phyloP scores from a whole-genome alignment of 257 asterid genomes.

The Hygrophila difformis region DNA sequence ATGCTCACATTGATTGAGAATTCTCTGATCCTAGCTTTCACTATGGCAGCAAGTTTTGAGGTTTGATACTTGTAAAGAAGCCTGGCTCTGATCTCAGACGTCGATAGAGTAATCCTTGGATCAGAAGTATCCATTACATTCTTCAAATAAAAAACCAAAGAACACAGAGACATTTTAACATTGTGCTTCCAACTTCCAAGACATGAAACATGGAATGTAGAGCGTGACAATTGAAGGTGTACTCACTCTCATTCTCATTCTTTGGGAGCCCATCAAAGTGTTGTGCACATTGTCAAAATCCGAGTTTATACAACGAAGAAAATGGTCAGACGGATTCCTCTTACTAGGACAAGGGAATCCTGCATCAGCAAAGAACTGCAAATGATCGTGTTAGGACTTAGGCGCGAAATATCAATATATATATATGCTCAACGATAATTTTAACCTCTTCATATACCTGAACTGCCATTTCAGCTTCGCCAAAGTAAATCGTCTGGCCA shows the following conservation, averaged over 20 bases:
- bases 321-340: constrained; percentile 89
- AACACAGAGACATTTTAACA: background rate
- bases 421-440: background rate
- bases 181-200: background rate
- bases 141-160: no score
- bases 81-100: constrained; percentile 59
- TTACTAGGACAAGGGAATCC: constrained; percentile 80
- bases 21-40: constrained; percentile 34
- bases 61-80: constrained; percentile 50
- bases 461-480: constrained; percentile 52
- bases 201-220: background rate
- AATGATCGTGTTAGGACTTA: background rate
- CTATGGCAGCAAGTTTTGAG: constrained; percentile 35
- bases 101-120: constrained; percentile 25
- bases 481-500: constrained; percentile 69
- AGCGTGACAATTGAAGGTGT: background rate
- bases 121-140: constrained; percentile 8
- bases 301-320: constrained; percentile 71
- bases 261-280: constrained; percentile 38
- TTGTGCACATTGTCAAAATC: constrained; percentile 67
- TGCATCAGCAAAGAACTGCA: constrained; percentile 86
- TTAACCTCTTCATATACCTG: constrained; percentile 32
- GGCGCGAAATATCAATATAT: no score
- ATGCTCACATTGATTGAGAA: constrained; percentile 40
- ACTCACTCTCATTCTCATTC: constrained; percentile 32